Conservation (phyloP, 768 basidiomycete genomes). For the Tulasnella sp. region DNA sequence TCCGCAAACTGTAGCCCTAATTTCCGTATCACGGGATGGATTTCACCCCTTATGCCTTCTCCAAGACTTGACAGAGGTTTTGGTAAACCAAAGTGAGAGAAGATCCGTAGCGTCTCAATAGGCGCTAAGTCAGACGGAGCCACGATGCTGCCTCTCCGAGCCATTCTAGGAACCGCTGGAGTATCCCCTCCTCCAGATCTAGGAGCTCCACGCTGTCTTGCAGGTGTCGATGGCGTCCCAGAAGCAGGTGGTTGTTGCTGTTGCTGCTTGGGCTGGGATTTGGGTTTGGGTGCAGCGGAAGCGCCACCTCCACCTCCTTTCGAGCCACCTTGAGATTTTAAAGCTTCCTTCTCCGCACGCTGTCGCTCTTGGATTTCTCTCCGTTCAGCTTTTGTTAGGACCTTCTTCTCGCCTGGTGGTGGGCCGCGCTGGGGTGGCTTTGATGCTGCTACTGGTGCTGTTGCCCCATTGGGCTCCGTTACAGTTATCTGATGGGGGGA, state of each 20-base stretch:
- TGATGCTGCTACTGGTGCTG: neutral
- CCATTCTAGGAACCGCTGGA: constrained; percentile 13
- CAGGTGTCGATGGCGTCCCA: neutral
- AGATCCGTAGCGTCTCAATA: constrained; percentile 41
- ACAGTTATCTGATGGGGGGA: neutral
- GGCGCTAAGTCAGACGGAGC: constrained; percentile 19
- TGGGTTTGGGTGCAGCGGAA: neutral
- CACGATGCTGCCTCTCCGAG: constrained; percentile 12
- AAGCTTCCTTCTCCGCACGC: constrained; percentile 58
- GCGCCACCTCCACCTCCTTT: neutral
- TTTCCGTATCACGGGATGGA: constrained; percentile 80
- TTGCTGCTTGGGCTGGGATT: neutral
- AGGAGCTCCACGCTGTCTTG: constrained; percentile 5
- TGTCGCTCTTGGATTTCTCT: constrained; percentile 71
- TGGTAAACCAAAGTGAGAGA: constrained; percentile 76
- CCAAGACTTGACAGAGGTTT: constrained; percentile 24
- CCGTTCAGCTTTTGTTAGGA: constrained; percentile 71
- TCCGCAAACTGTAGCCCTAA: constrained; percentile 84
- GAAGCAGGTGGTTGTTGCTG: neutral
- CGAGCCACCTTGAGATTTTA: constrained; percentile 29
- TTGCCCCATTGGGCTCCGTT: neutral
- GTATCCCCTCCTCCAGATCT: constrained; percentile 14
- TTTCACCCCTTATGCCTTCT: constrained; percentile 51
- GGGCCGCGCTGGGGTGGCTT: constrained; percentile 5
- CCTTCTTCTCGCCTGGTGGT: constrained; percentile 35